phyloP scores from a whole-genome alignment of 345 rosid species.

The Citrus reticulata region DNA sequence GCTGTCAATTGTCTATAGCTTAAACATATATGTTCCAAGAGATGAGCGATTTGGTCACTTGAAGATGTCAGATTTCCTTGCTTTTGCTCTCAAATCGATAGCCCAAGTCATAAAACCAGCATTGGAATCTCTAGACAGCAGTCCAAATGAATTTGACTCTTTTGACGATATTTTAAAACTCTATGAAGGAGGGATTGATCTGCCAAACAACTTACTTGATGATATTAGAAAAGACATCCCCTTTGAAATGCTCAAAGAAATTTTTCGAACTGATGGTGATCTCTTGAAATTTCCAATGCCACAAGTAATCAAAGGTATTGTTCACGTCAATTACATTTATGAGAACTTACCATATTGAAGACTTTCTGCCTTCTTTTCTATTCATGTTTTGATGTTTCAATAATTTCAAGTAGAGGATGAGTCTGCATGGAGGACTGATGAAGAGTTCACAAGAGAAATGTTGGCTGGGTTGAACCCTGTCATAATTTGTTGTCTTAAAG shows the following conservation, averaged over 20 bases:
- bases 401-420: slow-evolving; percentile 39
- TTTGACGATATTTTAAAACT: slow-evolving; percentile 52
- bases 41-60: slow-evolving; percentile 75
- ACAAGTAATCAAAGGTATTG: slow-evolving; percentile 63
- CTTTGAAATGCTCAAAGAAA: slow-evolving; percentile 49
- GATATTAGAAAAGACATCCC: slow-evolving; percentile 37
- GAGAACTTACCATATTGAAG: not conserved
- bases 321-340: not conserved
- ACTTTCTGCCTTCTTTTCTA: not conserved
- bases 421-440: slow-evolving; percentile 74
- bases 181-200: slow-evolving; percentile 52
- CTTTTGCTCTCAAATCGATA: slow-evolving; percentile 46
- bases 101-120: slow-evolving; percentile 53
- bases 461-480: slow-evolving; percentile 72
- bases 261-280: slow-evolving; percentile 50
- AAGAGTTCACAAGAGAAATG: slow-evolving; percentile 84
- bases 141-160: slow-evolving; percentile 54
- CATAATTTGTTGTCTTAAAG: slow-evolving; percentile 55
- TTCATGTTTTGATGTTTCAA: not conserved
- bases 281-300: slow-evolving; percentile 63
- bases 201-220: slow-evolving; percentile 41
- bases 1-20: slow-evolving; percentile 29
- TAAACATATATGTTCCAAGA: slow-evolving; percentile 70
- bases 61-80: slow-evolving; percentile 67
- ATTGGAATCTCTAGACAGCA: slow-evolving; percentile 40